A percentile compares a stretch with the other conserved stretches of the same genome.
phyloP scores from a whole-genome alignment of 257 asterid genomes.

The Salvia miltiorrhiza region DNA sequence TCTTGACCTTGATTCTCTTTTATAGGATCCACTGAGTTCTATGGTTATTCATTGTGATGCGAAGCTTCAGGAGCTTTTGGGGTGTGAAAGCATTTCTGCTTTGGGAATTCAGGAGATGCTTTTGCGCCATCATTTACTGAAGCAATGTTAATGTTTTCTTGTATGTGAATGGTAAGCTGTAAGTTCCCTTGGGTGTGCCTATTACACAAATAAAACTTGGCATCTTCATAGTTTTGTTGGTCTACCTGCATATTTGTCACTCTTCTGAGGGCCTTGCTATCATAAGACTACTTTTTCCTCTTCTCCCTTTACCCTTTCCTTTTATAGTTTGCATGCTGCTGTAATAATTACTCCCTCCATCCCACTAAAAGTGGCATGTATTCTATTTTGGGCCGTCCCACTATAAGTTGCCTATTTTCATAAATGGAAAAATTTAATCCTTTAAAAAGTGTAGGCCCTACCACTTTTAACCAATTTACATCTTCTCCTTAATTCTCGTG shows the following conservation, averaged over 20 bases:
- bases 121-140: slow-evolving; percentile 42
- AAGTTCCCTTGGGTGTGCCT: not conserved
- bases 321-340: not conserved
- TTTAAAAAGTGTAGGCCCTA: too few species aligned
- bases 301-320: not conserved
- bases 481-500: too few species aligned
- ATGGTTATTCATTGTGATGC: slow-evolving; percentile 44
- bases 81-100: slow-evolving; percentile 58
- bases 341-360: too few species aligned
- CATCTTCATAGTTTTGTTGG: not conserved
- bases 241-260: not conserved
- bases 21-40: slow-evolving; percentile 53
- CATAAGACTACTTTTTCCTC: not conserved
- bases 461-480: too few species aligned
- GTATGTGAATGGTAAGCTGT: slow-evolving; percentile 35
- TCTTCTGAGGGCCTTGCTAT: not conserved
- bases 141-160: slow-evolving; percentile 29
- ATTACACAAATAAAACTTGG: not conserved
- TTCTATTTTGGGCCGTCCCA: too few species aligned
- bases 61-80: slow-evolving; percentile 54
- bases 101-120: slow-evolving; percentile 54
- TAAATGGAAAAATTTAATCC: too few species aligned
- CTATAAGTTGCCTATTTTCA: too few species aligned
- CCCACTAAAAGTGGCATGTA: too few species aligned
- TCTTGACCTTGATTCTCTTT: slow-evolving; percentile 18